Evolutionary conservation across 148 eudicot genomes (phyloP).

Genomic region (Heliosperma pusillum): DNA sequence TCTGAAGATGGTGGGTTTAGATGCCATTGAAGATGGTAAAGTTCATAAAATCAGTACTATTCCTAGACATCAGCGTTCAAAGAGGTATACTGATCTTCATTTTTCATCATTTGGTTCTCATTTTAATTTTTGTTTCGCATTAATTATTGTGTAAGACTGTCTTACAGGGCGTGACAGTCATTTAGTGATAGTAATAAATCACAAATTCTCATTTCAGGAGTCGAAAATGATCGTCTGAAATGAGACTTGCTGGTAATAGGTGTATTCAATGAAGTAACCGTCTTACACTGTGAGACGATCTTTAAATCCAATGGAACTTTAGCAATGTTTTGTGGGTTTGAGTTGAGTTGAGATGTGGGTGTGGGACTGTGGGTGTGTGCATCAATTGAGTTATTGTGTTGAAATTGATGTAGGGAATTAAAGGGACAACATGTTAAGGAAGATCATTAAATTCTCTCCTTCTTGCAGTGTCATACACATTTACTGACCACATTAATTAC

Average conservation of each 20-base stretch:
- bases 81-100: slow-evolving; percentile 46
- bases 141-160: neutral
- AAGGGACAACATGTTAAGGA: slow-evolving; percentile 9
- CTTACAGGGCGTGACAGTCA: too few relatives aligned
- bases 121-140: neutral
- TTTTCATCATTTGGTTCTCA: neutral
- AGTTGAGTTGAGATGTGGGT: too few relatives aligned
- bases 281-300: neutral
- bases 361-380: neutral
- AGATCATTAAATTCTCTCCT: slow-evolving; percentile 16
- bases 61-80: slow-evolving; percentile 56
- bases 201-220: too few relatives aligned
- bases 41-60: slow-evolving; percentile 31
- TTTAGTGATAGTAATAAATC: too few relatives aligned
- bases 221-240: too few relatives aligned
- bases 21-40: slow-evolving; percentile 39
- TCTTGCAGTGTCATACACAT: neutral
- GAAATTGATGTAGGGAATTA: slow-evolving; percentile 20
- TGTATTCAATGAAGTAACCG: neutral
- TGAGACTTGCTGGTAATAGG: too few relatives aligned
- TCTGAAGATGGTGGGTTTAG: slow-evolving; percentile 59
- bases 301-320: too few relatives aligned
- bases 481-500: slow-evolving; percentile 18
- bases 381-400: slow-evolving; percentile 14
- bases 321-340: slow-evolving; percentile 13